Base-by-base conservation (phyloP, 768 basidiomycete species). In the Rhizopogon sp. region DNA sequence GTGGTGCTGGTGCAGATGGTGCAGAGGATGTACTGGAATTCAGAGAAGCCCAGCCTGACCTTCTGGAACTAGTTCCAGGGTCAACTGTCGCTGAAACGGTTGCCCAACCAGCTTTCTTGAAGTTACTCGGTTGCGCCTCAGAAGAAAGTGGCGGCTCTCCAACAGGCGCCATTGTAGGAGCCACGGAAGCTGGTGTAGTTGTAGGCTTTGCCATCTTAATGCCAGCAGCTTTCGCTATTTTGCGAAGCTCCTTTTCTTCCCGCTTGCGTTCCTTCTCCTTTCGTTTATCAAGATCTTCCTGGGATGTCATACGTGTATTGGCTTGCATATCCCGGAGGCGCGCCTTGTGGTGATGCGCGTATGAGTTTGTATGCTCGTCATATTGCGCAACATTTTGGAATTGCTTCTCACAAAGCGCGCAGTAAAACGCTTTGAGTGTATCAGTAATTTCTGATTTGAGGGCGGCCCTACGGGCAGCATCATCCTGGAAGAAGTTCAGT, bases 361-460 rank as follows among this genome's bases (percentile, higher is more conserved):
- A 92, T 6, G 91, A 91, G 63, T 92, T 93, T 52, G 88, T 89
- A 69, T 93, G 91, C 63, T 93, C 91, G 59, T 93, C 91, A 62
- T 89, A 93, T 63, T 91, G 90, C 0, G 88, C 84, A 17, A 93
- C 88, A 47, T 79, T 93, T 67, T 85, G 80, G 72, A 92, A 93
- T 66, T 93, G 91, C 66, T 92, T 92, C 58, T 91, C 89, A 73
- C 91, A 93, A 17, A 91, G 77, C 25, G 76, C 71, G 66, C 91
- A 93, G 65, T 91, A 92, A 70, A 93, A 93, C 8, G 88, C 77
- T 33, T 78, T 78, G 45, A 93, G 76, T 5, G 84, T 83, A 46
- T 77, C 76, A 1, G 79, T 80, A 31, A 93, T 82, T 66, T 93
- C 88, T 28, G 76, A 77, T 61, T 83, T 77, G 40, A 91, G 72